A percentile compares a stretch with the other conserved stretches of the same genome.
These are phyloP conservation scores for Kwoniella dejecticola DNA, from an alignment of 768 basidiomycete species.

Conservation along the genomic window DNA sequence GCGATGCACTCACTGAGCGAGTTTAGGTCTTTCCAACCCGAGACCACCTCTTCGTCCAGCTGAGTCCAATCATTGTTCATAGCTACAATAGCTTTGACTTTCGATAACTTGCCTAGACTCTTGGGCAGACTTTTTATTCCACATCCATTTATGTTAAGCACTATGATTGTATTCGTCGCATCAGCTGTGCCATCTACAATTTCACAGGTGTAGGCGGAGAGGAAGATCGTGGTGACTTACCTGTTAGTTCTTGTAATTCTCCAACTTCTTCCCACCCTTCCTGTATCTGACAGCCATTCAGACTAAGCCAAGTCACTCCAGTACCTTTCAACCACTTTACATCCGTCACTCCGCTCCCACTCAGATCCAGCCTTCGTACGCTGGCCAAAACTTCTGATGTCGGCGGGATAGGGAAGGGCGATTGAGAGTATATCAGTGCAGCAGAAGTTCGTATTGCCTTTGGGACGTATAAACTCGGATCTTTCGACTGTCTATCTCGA, in stretches of 20 bases:
- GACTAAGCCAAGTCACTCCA: constrained; percentile 45
- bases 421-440: constrained; percentile 39
- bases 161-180: constrained; percentile 10
- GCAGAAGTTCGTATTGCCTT: constrained; percentile 45
- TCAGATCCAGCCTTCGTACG: constrained; percentile 37
- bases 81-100: constrained; percentile 47
- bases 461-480: constrained; percentile 39
- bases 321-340: constrained; percentile 32
- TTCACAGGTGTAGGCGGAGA: neutral
- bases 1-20: constrained; percentile 39
- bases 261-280: constrained; percentile 46
- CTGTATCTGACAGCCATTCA: constrained; percentile 38
- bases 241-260: constrained; percentile 35
- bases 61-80: constrained; percentile 46
- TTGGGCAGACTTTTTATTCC: constrained; percentile 31
- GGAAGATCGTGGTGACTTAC: too few species aligned
- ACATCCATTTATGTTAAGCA: constrained; percentile 43
- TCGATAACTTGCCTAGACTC: constrained; percentile 17
- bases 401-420: constrained; percentile 38
- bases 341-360: constrained; percentile 38
- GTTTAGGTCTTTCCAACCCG: constrained; percentile 44
- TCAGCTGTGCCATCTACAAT: constrained; percentile 6
- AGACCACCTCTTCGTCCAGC: constrained; percentile 34
- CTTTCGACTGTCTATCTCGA: constrained; percentile 19
- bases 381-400: constrained; percentile 22